A percentile compares a stretch with the other conserved stretches of the same genome.
phyloP scores from a whole-genome alignment of 2,329 filamentous ascomycete species.

The Daldinia eschscholtzii region DNA sequence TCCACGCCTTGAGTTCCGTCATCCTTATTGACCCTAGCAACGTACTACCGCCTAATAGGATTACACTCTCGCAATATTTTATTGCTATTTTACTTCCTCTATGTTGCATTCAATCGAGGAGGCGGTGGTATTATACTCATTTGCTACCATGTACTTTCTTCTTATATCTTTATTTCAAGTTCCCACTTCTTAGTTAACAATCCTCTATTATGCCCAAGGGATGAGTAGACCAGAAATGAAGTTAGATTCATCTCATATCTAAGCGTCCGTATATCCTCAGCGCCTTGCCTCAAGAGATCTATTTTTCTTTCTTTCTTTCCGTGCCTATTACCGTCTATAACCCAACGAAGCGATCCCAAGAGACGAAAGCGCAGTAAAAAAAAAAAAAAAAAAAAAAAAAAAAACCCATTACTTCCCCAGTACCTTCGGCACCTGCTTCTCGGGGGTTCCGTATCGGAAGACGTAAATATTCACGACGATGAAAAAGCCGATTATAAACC shows the following conservation, averaged over 20 bases:
- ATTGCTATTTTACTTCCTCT: neutral
- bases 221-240: neutral
- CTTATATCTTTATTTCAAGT: neutral
- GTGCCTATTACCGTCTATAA: constrained; percentile 3
- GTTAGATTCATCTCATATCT: neutral
- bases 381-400: too few species aligned
- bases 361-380: neutral
- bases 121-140: neutral
- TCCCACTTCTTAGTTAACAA: neutral
- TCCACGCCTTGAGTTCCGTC: neutral
- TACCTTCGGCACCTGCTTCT: constrained; percentile 39
- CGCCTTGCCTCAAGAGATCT: neutral
- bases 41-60: neutral
- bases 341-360: neutral
- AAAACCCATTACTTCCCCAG: neutral
- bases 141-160: neutral
- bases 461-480: constrained; percentile 34
- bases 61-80: neutral
- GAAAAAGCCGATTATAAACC: constrained; percentile 34
- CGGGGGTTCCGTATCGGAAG: constrained; percentile 37
- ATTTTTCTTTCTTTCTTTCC: neutral
- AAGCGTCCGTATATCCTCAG: neutral
- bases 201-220: neutral
- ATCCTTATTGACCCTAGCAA: neutral
- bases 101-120: neutral